Evolutionary conservation across 371 early-diverging fungal species (phyloP).

Genomic region (Rhizomucor miehei): DNA sequence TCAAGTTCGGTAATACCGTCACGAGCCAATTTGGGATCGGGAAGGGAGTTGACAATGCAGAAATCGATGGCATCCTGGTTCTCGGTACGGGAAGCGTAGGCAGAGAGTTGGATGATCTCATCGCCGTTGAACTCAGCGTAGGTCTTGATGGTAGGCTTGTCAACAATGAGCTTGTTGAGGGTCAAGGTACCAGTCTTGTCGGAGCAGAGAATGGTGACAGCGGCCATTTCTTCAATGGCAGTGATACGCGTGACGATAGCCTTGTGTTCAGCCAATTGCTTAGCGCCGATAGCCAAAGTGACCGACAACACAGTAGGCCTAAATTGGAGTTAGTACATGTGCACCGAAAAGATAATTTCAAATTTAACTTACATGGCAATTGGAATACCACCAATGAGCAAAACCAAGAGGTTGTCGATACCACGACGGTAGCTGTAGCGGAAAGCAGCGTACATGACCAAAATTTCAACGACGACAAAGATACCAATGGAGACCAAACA

Average conservation of each 20-base stretch:
- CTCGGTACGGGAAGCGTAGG: conserved; percentile 66
- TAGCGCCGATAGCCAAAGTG: conserved; percentile 91
- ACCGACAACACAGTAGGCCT: conserved; percentile 82
- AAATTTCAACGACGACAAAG: conserved; percentile 75
- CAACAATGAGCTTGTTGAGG: conserved; percentile 84
- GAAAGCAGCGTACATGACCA: conserved; percentile 79
- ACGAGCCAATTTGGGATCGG: conserved; percentile 56
- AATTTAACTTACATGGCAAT: conserved; percentile 59
- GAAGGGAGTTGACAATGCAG: conserved; percentile 63
- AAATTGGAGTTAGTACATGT: background rate
- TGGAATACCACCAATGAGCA: conserved; percentile 79
- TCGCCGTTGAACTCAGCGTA: conserved; percentile 55
- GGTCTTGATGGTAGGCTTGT: conserved; percentile 59
- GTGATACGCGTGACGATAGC: conserved; percentile 88
- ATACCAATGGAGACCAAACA: conserved; percentile 65
- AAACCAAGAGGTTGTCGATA: conserved; percentile 70
- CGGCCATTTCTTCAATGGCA: conserved; percentile 92
- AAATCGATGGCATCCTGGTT: conserved; percentile 79
- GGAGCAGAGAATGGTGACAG: conserved; percentile 88
- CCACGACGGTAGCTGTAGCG: conserved; percentile 64
- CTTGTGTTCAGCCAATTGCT: conserved; percentile 88
- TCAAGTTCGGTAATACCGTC: conserved; percentile 63
- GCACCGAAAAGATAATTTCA: background rate
- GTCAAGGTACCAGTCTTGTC: conserved; percentile 98
- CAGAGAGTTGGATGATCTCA: conserved; percentile 56